phyloP scores from a whole-genome alignment of 2,329 filamentous ascomycete species.

The Scleromitrula shiraiana region DNA sequence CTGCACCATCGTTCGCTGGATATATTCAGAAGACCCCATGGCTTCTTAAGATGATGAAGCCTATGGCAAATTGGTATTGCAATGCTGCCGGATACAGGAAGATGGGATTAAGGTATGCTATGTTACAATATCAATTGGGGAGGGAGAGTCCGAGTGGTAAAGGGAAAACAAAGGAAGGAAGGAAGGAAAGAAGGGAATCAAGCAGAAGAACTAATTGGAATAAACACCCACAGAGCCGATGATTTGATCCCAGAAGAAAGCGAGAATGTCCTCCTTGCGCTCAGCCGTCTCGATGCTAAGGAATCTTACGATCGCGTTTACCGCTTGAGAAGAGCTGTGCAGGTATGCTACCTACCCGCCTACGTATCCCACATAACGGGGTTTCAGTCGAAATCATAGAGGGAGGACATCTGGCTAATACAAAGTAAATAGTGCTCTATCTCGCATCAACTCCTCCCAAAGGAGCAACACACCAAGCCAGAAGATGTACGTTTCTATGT shows the following conservation, averaged over 20 bases:
- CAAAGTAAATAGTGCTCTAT: conserved; percentile 39
- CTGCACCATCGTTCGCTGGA: conserved; percentile 52
- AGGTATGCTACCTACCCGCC: conserved; percentile 45
- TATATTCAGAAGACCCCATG: conserved; percentile 79
- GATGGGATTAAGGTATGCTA: conserved; percentile 74
- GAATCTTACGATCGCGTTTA: conserved; percentile 95
- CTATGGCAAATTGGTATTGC: conserved; percentile 80
- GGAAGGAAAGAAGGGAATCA: too few relatives aligned
- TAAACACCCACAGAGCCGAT: conserved; percentile 59
- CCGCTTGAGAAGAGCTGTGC: conserved; percentile 91
- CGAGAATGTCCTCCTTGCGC: conserved; percentile 75
- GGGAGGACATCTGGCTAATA: too few relatives aligned
- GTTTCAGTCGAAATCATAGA: too few relatives aligned
- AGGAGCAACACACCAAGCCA: conserved; percentile 57
- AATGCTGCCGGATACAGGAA: conserved; percentile 87
- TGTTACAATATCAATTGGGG: background rate
- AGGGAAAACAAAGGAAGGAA: too few relatives aligned
- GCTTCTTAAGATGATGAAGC: conserved; percentile 71
- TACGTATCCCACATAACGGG: too few relatives aligned
- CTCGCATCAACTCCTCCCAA: conserved; percentile 56
- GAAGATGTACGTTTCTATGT: conserved; percentile 45
- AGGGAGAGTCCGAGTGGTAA: background rate
- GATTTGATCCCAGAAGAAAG: conserved; percentile 92
- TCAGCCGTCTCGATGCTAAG: conserved; percentile 84
- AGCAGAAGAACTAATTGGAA: too few relatives aligned